phyloP scores from a whole-genome alignment of 495 filamentous ascomycete genomes.

The Letharia columbiana region DNA sequence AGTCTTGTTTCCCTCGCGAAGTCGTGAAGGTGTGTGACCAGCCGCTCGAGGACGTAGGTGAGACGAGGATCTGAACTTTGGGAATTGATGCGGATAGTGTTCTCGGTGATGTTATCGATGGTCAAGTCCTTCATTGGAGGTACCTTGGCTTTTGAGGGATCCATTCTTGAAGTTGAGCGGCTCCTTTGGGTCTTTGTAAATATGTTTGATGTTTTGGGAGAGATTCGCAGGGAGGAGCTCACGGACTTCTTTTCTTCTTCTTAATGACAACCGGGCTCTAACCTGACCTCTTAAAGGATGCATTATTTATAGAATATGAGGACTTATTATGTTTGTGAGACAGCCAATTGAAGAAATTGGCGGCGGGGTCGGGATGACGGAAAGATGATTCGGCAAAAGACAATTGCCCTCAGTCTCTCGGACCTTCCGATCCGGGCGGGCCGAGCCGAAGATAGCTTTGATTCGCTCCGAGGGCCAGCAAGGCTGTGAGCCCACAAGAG shows the following conservation, averaged over 20 bases:
- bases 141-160: slow-evolving; percentile 43
- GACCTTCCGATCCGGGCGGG: neutral
- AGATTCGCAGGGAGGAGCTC: neutral
- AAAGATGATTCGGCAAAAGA: slow-evolving; percentile 10
- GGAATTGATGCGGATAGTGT: slow-evolving; percentile 65
- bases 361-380: neutral
- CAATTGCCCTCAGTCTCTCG: too few relatives aligned
- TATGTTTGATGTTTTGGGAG: neutral
- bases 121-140: slow-evolving; percentile 64
- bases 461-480: too few relatives aligned
- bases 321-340: too few relatives aligned
- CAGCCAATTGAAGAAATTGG: too few relatives aligned
- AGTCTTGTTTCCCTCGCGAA: slow-evolving; percentile 75
- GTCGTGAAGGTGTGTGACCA: slow-evolving; percentile 75
- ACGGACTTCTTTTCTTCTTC: neutral
- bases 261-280: neutral
- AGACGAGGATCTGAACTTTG: slow-evolving; percentile 56
- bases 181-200: neutral
- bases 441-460: too few relatives aligned
- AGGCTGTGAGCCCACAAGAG: too few relatives aligned
- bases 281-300: neutral
- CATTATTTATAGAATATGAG: too few relatives aligned
- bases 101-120: slow-evolving; percentile 76
- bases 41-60: slow-evolving; percentile 61
- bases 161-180: slow-evolving; percentile 33